Base-by-base conservation (phyloP, 371 early-diverging fungal species). In the Mortierella sp. region DNA sequence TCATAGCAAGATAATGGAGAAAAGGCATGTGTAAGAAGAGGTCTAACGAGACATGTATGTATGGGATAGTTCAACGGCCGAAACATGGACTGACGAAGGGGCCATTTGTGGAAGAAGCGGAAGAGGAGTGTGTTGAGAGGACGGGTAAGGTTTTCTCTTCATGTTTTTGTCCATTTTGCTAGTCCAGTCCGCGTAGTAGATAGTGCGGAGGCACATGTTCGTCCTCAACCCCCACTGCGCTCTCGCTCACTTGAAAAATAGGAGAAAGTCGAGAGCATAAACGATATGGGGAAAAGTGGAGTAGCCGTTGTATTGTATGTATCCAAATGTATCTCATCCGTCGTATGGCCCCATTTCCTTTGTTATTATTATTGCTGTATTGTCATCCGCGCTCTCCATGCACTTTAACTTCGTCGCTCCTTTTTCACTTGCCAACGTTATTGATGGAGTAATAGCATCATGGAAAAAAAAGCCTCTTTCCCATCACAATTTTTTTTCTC, bases 1-100 rank as follows among this genome's bases (percentile, higher is more conserved):
- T 34, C 19, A 34, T 34, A 28, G 14, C 28, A 3, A 58, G 58
- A 58, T 16, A 28, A 11, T 14, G 24, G 10, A 38, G 24, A 7
- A 9, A 5, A 19, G 38, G 10, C 68, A 65, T 34, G 42, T 65
- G 42, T 38, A 38, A 65, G 21, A 42, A 38, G 38, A 42, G 44
- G 38, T 44, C 14, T 24, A 55, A 44, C 44, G 13, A n/a, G n/a
- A 58, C 28, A 38, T 42, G 58, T 44, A 73, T 38, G 57, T 57
- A 57, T 57, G 31, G 68, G 68, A 34, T 38, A 38, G 21, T 65
- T 65, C 68, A 65, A 38, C 34, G 9, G 68, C 38, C 68, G 68
- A 65, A 65, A 24, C 68, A 38, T 21, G 21, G 9, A 65, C 0
- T 21, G 34, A 55, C 55, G 10, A 55, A 16, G 14, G 34, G 34